A percentile compares a stretch with the other conserved stretches of the same genome.
Conservation (phyloP, 2,329 filamentous ascomycete species). For the Tolypocladium capitatum region DNA sequence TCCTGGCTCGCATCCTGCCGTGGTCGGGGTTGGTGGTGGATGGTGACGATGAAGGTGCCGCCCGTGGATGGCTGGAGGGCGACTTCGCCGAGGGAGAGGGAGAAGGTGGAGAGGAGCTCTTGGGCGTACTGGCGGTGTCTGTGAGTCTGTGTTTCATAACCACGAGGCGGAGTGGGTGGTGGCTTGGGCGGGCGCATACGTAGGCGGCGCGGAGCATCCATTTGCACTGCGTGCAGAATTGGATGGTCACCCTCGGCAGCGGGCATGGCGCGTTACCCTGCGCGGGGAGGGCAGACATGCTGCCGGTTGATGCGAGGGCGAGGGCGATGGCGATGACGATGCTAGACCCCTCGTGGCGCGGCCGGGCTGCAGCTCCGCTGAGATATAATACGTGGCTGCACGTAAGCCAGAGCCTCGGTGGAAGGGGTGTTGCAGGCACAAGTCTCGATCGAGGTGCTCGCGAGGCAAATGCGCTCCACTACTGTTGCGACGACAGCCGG, state of each 20-base stretch:
- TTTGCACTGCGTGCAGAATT: slow-evolving; percentile 87
- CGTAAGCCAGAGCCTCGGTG: background rate
- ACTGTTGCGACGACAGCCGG: background rate
- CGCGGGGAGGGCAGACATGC: background rate
- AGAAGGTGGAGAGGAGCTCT: slow-evolving; percentile 90
- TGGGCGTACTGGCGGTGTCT: slow-evolving; percentile 58
- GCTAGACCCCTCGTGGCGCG: too few species aligned
- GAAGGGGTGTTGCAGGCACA: background rate
- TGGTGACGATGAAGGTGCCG: slow-evolving; percentile 66
- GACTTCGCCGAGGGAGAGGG: slow-evolving; percentile 70
- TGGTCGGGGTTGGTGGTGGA: slow-evolving; percentile 21
- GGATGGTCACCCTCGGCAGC: slow-evolving; percentile 65
- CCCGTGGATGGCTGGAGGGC: slow-evolving; percentile 76
- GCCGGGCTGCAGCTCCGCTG: too few species aligned
- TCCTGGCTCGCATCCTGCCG: background rate
- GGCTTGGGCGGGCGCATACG: slow-evolving; percentile 28
- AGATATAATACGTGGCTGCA: too few species aligned
- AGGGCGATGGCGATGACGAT: too few species aligned
- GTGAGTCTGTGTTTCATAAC: background rate
- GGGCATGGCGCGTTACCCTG: background rate
- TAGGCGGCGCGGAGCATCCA: slow-evolving; percentile 84
- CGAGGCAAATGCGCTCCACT: background rate
- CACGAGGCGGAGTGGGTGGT: background rate
- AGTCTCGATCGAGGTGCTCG: background rate
- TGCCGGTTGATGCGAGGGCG: too few species aligned